A percentile compares a stretch with the other conserved stretches of the same genome.
These are phyloP conservation scores for Clohesyomyces aquaticus DNA, from an alignment of 495 filamentous ascomycete genomes.

Conservation along the genomic window DNA sequence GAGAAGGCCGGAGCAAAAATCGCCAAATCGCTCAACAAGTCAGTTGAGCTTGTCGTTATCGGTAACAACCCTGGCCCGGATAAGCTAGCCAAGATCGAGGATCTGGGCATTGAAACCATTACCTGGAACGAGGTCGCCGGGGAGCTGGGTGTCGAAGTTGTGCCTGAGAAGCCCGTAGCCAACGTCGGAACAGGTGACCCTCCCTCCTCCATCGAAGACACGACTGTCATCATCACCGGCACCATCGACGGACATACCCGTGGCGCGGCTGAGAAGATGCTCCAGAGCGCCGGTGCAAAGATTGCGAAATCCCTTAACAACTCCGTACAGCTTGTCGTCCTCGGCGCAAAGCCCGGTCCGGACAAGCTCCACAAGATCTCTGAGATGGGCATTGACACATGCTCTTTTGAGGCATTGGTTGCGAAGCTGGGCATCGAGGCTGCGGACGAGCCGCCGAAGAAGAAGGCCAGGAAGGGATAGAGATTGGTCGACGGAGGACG, in stretches of 20 bases:
- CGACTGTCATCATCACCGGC: slow-evolving; percentile 25
- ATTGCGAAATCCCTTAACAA: slow-evolving; percentile 34
- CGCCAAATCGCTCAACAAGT: slow-evolving; percentile 31
- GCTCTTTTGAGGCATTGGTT: slow-evolving; percentile 22
- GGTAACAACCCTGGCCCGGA: slow-evolving; percentile 23
- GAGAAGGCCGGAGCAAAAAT: slow-evolving; percentile 19
- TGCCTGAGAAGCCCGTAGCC: slow-evolving; percentile 19
- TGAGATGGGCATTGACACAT: slow-evolving; percentile 16
- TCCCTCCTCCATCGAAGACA: slow-evolving; percentile 27
- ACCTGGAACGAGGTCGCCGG: slow-evolving; percentile 27
- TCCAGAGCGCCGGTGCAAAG: slow-evolving; percentile 21
- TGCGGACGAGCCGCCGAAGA: slow-evolving; percentile 29
- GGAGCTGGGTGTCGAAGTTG: slow-evolving; percentile 22
- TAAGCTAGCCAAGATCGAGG: slow-evolving; percentile 27
- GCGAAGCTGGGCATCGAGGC: slow-evolving; percentile 25
- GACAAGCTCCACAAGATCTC: slow-evolving; percentile 30
- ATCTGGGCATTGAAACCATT: slow-evolving; percentile 25
- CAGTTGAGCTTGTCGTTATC: slow-evolving; percentile 29
- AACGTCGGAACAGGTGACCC: slow-evolving; percentile 20
- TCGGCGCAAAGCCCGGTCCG: slow-evolving; percentile 27
- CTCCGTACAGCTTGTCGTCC: slow-evolving; percentile 24
- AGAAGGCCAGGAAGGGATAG: slow-evolving; percentile 29
- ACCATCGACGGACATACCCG: slow-evolving; percentile 27
- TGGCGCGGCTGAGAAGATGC: slow-evolving; percentile 18
- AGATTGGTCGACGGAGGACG: not conserved